A percentile compares a stretch with the other conserved stretches of the same genome.
phyloP scores from a whole-genome alignment of 2,329 filamentous ascomycete species.

The Fusarium euwallaceae region DNA sequence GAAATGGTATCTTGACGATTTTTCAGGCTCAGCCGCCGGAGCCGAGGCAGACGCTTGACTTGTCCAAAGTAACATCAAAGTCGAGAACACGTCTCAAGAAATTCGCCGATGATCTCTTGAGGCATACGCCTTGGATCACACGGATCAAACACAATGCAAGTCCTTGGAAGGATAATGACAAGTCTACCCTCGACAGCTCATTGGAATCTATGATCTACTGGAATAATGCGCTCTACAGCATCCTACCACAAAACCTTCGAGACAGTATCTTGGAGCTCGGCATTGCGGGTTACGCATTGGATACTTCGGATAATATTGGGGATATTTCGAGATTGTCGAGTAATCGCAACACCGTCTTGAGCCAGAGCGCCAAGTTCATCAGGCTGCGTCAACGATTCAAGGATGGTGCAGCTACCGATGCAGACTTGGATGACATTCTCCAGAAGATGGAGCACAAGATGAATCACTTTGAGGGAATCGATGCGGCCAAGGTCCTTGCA shows the following conservation, averaged over 20 bases:
- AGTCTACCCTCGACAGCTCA: not conserved
- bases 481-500: not conserved
- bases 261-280: constrained; percentile 3
- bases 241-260: not conserved
- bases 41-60: accelerated
- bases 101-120: not conserved
- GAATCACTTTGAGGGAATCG: accelerated
- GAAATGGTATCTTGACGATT: not conserved
- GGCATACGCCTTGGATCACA: constrained; percentile 1
- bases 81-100: not conserved
- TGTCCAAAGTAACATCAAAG: accelerated
- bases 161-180: constrained; percentile 7
- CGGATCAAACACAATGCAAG: constrained; percentile 6
- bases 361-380: not conserved
- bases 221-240: not conserved
- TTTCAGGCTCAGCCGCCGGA: accelerated
- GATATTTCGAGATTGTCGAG: not conserved
- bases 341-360: not conserved
- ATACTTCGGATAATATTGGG: not conserved
- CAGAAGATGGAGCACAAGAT: not conserved
- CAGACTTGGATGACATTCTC: not conserved
- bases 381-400: not conserved
- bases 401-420: accelerated
- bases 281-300: not conserved
- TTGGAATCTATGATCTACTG: not conserved